Evolutionary conservation across 2,329 filamentous ascomycete genomes (phyloP).

Genomic region (Neofusicoccum umdonicola): DNA sequence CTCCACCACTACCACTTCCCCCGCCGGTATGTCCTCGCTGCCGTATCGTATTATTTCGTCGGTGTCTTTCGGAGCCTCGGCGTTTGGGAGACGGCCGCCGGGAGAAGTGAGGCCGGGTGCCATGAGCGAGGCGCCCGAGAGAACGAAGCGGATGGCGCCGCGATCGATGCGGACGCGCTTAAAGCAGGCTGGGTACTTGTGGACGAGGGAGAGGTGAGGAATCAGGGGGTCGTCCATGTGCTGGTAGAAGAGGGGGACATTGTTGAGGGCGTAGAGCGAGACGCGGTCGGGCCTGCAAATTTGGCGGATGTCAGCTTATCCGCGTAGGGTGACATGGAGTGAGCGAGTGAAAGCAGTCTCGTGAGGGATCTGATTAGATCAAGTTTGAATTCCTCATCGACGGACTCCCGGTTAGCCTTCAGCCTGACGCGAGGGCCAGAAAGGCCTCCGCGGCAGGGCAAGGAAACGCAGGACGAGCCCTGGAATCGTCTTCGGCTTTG

Average conservation of each 20-base stretch:
- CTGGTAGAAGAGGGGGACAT: slow-evolving; percentile 86
- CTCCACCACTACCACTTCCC: slow-evolving; percentile 81
- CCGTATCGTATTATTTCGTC: slow-evolving; percentile 42
- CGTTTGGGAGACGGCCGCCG: slow-evolving; percentile 74
- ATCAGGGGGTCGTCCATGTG: slow-evolving; percentile 73
- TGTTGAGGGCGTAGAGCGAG: slow-evolving; percentile 80
- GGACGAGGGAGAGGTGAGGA: slow-evolving; percentile 84
- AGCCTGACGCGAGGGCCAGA: background rate
- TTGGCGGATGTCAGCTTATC: background rate
- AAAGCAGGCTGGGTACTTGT: slow-evolving; percentile 83
- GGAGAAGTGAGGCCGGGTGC: slow-evolving; percentile 84
- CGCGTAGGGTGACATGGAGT: background rate
- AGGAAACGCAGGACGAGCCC: background rate
- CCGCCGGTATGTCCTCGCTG: slow-evolving; percentile 70
- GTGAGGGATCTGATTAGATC: slow-evolving; percentile 13
- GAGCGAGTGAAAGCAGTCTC: background rate
- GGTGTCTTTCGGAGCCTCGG: slow-evolving; percentile 39
- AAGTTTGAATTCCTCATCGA: slow-evolving; percentile 8
- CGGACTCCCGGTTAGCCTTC: slow-evolving; percentile 1
- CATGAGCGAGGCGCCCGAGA: slow-evolving; percentile 93
- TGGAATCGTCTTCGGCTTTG: background rate
- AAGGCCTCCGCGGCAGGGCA: background rate
- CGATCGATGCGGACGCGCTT: slow-evolving; percentile 86
- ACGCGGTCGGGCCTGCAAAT: slow-evolving; percentile 70
- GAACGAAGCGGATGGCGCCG: slow-evolving; percentile 93